These are phyloP conservation scores for Ascochyta lentis DNA, from an alignment of 2,329 filamentous ascomycete species.

Conservation along the genomic window DNA sequence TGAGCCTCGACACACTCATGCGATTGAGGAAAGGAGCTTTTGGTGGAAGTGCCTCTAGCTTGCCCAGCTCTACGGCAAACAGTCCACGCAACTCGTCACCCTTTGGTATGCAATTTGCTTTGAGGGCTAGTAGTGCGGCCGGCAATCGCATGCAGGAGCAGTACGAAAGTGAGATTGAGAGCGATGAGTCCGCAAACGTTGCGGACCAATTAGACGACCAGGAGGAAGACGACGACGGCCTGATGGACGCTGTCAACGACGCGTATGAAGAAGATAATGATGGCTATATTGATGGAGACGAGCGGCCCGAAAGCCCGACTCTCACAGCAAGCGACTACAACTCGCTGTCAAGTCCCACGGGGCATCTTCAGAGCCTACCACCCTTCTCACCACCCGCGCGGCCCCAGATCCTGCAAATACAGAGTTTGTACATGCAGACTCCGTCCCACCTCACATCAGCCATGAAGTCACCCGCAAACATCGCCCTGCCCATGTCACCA, in stretches of 20 bases:
- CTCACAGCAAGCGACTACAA: constrained; percentile 42
- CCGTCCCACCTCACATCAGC: constrained; percentile 12
- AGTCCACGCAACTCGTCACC: constrained; percentile 48
- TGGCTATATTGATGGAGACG: constrained; percentile 21
- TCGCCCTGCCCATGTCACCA: constrained; percentile 31
- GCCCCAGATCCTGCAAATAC: constrained; percentile 29
- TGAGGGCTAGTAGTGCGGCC: constrained; percentile 36
- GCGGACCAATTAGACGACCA: constrained; percentile 27
- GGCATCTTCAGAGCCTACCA: constrained; percentile 14
- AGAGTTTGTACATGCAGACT: constrained; percentile 25
- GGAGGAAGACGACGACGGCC: constrained; percentile 29
- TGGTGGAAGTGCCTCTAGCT: constrained; percentile 79
- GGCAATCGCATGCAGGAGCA: constrained; percentile 40
- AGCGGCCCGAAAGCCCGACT: constrained; percentile 40
- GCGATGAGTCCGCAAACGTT: constrained; percentile 32
- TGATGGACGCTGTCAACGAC: constrained; percentile 40
- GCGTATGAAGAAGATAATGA: constrained; percentile 30
- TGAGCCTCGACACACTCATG: constrained; percentile 75
- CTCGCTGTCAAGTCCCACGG: constrained; percentile 33
- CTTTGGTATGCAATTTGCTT: constrained; percentile 47
- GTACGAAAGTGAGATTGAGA: constrained; percentile 32
- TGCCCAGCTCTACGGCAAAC: constrained; percentile 58
- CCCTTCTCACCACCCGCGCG: constrained; percentile 20
- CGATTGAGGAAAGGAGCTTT: constrained; percentile 77
- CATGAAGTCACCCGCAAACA: constrained; percentile 29